phyloP scores from a whole-genome alignment of 441 rosid genomes.

The Theobroma grandiflorum region DNA sequence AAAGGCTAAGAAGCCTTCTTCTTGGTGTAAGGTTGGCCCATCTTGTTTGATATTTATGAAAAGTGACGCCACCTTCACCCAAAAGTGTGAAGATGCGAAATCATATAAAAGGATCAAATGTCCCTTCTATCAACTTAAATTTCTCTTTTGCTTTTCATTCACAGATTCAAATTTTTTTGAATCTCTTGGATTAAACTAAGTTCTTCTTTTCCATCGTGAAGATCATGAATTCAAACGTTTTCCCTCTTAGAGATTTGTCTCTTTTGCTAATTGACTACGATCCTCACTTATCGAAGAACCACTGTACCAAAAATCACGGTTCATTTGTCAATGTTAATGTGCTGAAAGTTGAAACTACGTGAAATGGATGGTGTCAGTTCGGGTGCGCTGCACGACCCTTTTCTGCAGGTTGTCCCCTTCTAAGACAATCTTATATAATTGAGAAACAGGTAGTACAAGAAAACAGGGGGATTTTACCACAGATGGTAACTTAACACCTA shows the following conservation, averaged over 20 bases:
- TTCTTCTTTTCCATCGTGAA: background rate
- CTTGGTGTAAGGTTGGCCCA: background rate
- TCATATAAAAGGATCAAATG: background rate
- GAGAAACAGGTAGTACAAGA: background rate
- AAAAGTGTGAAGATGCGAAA: background rate
- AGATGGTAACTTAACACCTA: background rate
- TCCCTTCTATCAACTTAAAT: background rate
- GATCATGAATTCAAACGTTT: background rate
- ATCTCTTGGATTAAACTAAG: background rate
- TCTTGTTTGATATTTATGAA: background rate
- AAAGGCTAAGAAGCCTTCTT: background rate
- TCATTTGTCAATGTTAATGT: background rate
- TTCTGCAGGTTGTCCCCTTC: background rate
- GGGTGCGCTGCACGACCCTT: background rate
- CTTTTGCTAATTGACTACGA: background rate
- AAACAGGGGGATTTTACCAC: background rate
- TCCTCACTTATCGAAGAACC: background rate
- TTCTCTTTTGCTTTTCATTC: background rate
- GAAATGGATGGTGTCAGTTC: background rate
- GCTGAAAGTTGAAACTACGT: background rate
- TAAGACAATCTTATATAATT: background rate
- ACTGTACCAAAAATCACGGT: background rate
- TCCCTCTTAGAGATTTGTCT: background rate
- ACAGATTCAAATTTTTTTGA: conserved; percentile 19
- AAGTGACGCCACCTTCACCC: background rate